Evolutionary conservation across 164 flowering plant species (phyloP).

Genomic region (Kalanchoe fedtschenkoi): DNA sequence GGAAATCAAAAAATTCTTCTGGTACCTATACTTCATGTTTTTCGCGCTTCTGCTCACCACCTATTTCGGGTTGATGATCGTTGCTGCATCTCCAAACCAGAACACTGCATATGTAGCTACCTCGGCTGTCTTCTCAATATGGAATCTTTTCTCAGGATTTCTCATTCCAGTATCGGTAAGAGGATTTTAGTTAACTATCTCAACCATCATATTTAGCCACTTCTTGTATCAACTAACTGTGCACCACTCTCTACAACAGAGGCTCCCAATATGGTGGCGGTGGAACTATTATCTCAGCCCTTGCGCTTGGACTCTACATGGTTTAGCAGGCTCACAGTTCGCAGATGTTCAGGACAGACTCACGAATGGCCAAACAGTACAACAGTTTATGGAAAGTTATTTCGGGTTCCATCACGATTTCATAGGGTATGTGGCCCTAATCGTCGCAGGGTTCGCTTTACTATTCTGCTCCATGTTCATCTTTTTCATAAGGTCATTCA

Average conservation of each 20-base stretch:
- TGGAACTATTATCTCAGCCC: constrained; percentile 32
- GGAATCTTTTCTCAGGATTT: constrained; percentile 47
- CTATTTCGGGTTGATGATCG: constrained; percentile 38
- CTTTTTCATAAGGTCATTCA: constrained; percentile 26
- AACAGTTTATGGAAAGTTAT: constrained; percentile 23
- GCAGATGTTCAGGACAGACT: constrained; percentile 21
- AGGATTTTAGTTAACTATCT: background rate
- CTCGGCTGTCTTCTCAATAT: constrained; percentile 27
- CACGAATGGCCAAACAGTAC: constrained; percentile 18
- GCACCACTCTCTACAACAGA: constrained; percentile 14
- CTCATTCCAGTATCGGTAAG: constrained; percentile 33
- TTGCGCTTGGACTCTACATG: constrained; percentile 30
- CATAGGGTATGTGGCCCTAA: constrained; percentile 23
- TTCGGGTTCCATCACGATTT: constrained; percentile 25
- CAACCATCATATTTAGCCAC: background rate
- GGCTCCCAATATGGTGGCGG: constrained; percentile 36
- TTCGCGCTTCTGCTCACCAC: constrained; percentile 34
- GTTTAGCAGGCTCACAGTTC: constrained; percentile 31
- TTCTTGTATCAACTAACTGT: background rate
- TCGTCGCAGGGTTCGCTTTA: constrained; percentile 18
- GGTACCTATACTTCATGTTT: constrained; percentile 34
- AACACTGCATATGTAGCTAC: constrained; percentile 27
- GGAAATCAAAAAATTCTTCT: constrained; percentile 29
- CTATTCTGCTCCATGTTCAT: constrained; percentile 33
- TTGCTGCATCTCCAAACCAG: constrained; percentile 36